Evolutionary conservation across 2,329 filamentous ascomycete species (phyloP).

Genomic region (Aspergillus transmontanensis): DNA sequence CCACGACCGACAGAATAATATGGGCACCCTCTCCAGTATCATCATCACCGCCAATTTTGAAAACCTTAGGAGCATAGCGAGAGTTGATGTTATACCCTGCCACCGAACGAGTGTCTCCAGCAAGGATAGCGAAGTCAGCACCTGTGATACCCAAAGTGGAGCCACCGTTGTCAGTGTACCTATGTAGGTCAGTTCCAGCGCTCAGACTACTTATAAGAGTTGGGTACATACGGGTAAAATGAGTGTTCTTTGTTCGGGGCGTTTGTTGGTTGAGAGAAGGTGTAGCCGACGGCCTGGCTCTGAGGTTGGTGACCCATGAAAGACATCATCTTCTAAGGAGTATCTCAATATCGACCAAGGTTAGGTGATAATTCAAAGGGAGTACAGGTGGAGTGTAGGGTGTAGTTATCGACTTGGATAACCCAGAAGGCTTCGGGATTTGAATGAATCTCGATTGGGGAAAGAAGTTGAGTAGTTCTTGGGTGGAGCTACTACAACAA

Average conservation of each 20-base stretch:
- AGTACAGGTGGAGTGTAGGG: not conserved
- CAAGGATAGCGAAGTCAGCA: constrained; percentile 91
- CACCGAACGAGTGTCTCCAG: constrained; percentile 93
- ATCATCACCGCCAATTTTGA: constrained; percentile 91
- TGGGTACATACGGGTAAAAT: constrained; percentile 79
- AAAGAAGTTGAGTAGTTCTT: not conserved
- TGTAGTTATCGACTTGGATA: not conserved
- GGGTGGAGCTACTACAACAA: constrained; percentile 11
- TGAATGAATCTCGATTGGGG: not conserved
- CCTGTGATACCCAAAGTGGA: constrained; percentile 94
- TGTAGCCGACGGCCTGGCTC: constrained; percentile 60
- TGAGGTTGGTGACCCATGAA: constrained; percentile 53
- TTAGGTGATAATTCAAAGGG: not conserved
- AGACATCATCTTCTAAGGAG: constrained; percentile 53
- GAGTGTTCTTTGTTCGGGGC: constrained; percentile 64
- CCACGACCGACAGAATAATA: constrained; percentile 90
- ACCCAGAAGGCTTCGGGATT: not conserved
- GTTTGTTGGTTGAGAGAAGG: constrained; percentile 57
- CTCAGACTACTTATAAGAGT: not conserved
- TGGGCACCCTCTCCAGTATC: constrained; percentile 81
- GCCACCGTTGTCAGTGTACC: constrained; percentile 95
- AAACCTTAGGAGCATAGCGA: constrained; percentile 91
- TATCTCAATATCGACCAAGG: not conserved
- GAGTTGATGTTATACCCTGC: constrained; percentile 99
- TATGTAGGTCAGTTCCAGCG: constrained; percentile 26